Percentiles rank a stretch among this genome's conserved stretches.
These are phyloP conservation scores for Penicillium psychrofluorescens DNA, from an alignment of 495 filamentous ascomycete species.

Conservation along the genomic window DNA sequence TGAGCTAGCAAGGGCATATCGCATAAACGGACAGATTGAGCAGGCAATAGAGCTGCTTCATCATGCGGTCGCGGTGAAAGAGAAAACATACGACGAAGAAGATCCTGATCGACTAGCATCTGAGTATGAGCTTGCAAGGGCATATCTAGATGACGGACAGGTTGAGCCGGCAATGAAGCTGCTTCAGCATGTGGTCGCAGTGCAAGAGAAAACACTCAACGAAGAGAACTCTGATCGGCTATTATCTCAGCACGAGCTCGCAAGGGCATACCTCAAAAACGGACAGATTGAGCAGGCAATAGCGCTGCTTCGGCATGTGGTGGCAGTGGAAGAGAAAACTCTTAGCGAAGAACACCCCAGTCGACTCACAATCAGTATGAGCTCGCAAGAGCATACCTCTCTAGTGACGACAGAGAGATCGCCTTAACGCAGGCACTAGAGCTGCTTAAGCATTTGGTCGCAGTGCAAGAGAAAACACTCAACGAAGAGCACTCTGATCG, in stretches of 20 bases:
- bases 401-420: no score
- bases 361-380: slow-evolving; percentile 21
- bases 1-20: slow-evolving; percentile 16
- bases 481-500: slow-evolving; percentile 15
- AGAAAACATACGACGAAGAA: slow-evolving; percentile 16
- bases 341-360: slow-evolving; percentile 20
- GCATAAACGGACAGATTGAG: slow-evolving; percentile 16
- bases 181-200: slow-evolving; percentile 28
- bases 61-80: slow-evolving; percentile 19
- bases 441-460: slow-evolving; percentile 30
- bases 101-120: slow-evolving; percentile 16
- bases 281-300: slow-evolving; percentile 23
- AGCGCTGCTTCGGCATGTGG: slow-evolving; percentile 20
- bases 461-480: slow-evolving; percentile 10
- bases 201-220: slow-evolving; percentile 8
- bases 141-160: slow-evolving; percentile 19
- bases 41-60: slow-evolving; percentile 24
- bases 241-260: slow-evolving; percentile 24
- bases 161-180: slow-evolving; percentile 11
- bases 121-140: slow-evolving; percentile 19
- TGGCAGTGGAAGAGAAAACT: slow-evolving; percentile 13
- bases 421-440: slow-evolving; percentile 16
- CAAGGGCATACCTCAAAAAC: slow-evolving; percentile 15
- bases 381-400: slow-evolving; percentile 22
- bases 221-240: slow-evolving; percentile 20